Evolutionary conservation across 371 early-diverging fungal genomes (phyloP), one percentile per base, ranked within the genome.

Genomic region (Mortierella sp.): DNA sequence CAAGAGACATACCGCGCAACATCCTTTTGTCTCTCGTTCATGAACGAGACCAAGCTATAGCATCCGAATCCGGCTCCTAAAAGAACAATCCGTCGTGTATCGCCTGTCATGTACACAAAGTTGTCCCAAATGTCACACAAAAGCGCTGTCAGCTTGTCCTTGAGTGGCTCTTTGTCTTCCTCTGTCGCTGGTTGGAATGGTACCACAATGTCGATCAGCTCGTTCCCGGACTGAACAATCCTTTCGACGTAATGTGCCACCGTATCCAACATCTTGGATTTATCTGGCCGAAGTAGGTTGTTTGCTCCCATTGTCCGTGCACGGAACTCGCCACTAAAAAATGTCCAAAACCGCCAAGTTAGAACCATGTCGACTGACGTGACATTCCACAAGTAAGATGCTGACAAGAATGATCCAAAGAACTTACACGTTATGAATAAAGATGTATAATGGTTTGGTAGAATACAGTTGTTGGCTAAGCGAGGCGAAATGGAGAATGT

Each of bases 111-210:
- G 50, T 52, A 72, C 3, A 72, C 86, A 79, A 74, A 86, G 52
- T 79, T 86, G 63, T 86, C 86, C 86, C 86, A 86, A 54, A 86
- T 82, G 50, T 86, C 86, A 0, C 80, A 60, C 60, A 86, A n/a
- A n/a, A 86, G 72, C 3, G 65, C 75, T 1, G 86, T 70, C 24
- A 81, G 68, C 31, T 78, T 86, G 28, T 86, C 86, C 45, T 80
- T 86, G 70, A 86, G 76, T 13, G 73, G 50, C 3, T 42, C 50
- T 63, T 76, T 80, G 19, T 86, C 86, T 5, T 86, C 82, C 21
- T 86, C 86, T 11, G 86, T 82, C 11, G 80, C 86, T 42, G 86
- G 86, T 6, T 82, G 75, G 28, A 68, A 78, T 9, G 86, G 86
- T 1, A 86, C 76, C 38, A 80, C 80, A 52, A 86, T 70, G 72